These are phyloP conservation scores for Vitis amurensis DNA, from an alignment of 164 flowering plant genomes.

Conservation along the genomic window DNA sequence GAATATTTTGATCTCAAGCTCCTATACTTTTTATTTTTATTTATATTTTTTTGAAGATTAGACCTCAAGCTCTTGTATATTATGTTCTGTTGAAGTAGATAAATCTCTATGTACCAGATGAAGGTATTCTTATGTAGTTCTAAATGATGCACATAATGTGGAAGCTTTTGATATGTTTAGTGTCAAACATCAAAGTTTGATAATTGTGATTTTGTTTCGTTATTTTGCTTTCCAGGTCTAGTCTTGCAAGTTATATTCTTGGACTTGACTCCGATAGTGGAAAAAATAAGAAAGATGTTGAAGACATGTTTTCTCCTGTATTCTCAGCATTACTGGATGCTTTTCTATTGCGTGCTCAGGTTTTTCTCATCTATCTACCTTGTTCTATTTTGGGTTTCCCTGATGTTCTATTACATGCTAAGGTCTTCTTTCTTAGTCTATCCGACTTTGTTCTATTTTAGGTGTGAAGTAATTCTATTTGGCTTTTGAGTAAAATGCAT, in stretches of 20 bases:
- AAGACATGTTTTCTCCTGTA: slow-evolving; percentile 60
- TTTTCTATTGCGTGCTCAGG: slow-evolving; percentile 89
- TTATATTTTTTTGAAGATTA: too few relatives aligned
- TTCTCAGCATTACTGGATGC: slow-evolving; percentile 82
- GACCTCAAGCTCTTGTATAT: too few relatives aligned
- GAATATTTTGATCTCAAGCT: too few relatives aligned
- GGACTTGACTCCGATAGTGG: slow-evolving; percentile 43
- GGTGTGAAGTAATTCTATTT: neutral
- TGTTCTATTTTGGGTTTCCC: neutral
- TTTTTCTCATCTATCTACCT: slow-evolving; percentile 19
- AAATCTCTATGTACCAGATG: neutral
- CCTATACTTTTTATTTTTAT: too few relatives aligned
- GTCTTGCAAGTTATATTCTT: slow-evolving; percentile 74
- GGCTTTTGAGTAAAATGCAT: neutral
- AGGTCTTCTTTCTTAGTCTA: neutral
- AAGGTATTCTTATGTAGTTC: neutral
- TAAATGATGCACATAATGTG: neutral
- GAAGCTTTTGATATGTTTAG: neutral
- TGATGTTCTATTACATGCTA: neutral
- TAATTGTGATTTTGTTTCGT: slow-evolving; percentile 10
- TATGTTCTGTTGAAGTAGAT: neutral
- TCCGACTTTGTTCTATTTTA: too few relatives aligned
- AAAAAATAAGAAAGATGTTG: slow-evolving; percentile 37
- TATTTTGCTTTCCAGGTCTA: slow-evolving; percentile 53
- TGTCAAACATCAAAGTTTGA: neutral